Base-by-base conservation (phyloP, 352 stramenopile species). In the Pythium folliculosum region DNA sequence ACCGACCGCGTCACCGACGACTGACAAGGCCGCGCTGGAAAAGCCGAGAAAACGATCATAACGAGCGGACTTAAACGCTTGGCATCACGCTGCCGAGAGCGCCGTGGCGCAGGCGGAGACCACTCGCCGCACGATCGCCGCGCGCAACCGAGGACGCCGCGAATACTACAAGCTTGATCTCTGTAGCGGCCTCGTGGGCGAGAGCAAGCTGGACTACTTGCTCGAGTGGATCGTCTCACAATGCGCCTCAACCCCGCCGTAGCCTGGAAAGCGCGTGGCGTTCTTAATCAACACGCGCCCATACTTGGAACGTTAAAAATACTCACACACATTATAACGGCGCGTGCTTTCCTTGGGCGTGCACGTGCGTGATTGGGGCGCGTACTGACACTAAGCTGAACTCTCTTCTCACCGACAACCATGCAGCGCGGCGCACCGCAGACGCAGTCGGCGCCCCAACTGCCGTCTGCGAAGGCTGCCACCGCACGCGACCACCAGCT, bases 171-270 rank as follows among this genome's bases (percentile, higher is more conserved):
- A n/a, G n/a, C n/a, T n/a, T n/a, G n/a, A n/a, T n/a, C n/a, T n/a
- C n/a, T n/a, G n/a, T n/a, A 60, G 17, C 1, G 60, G 60, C 4
- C 22, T 32, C 10, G 43, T 61, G 9, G 30, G 51, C 23, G 8
- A 27, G 35, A 9, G 30, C 45, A 45, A 57, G 17, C 37, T 69
- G 7, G 12, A 21, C 13, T n/a, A 14, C n/a, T 51, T 53, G 60
- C 27, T 69, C 3, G 43, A 53, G 40, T 71, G 65, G 65, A 66
- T 71, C 65, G 16, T 59, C 22, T 51, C 52, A 4, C 19, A 45
- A 6, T 71, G 65, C 25, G 32, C 62, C 12, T 23, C 53, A 14
- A 3, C 40, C 27, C 47, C n/a, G 30, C 6, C 40, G 14, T 43
- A 43, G 9, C 40, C 13, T n/a, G 40, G 17, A n/a, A 19, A 16